phyloP scores from a whole-genome alignment of 805 yeast genomes.

The Metschnikowia lunata region DNA sequence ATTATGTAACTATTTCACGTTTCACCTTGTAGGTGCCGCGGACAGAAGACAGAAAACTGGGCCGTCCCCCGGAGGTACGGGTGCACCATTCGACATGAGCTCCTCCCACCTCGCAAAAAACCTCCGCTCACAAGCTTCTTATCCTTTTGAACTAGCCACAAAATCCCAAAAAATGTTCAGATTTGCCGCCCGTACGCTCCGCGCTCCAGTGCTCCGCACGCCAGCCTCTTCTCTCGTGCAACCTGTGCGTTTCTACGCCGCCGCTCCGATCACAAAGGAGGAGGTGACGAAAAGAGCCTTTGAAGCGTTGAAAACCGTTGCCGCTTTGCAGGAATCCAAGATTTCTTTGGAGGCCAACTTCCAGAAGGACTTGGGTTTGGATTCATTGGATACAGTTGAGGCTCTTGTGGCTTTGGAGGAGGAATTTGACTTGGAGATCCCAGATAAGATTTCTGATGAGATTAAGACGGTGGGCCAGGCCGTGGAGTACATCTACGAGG shows the following conservation, averaged over 20 bases:
- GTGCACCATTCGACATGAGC: neutral
- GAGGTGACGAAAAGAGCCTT: conserved; percentile 81
- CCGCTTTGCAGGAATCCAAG: conserved; percentile 43
- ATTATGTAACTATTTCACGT: too few species aligned
- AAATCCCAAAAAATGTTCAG: conserved; percentile 42
- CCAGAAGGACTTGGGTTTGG: conserved; percentile 77
- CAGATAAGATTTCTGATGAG: conserved; percentile 89
- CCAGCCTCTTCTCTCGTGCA: conserved; percentile 14
- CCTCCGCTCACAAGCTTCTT: neutral
- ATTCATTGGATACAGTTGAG: conserved; percentile 92
- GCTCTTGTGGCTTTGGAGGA: conserved; percentile 88
- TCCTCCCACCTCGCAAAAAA: neutral
- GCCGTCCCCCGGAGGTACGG: neutral
- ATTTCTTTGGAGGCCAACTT: conserved; percentile 48
- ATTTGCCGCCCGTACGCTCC: conserved; percentile 48
- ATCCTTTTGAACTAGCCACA: neutral
- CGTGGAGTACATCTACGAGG: conserved; percentile 74
- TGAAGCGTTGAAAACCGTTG: conserved; percentile 64
- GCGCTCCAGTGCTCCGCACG: conserved; percentile 31
- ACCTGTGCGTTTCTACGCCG: conserved; percentile 52
- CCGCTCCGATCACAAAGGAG: conserved; percentile 62
- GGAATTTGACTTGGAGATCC: conserved; percentile 72
- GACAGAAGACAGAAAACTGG: too few species aligned
- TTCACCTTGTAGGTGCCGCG: too few species aligned
- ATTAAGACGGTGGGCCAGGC: conserved; percentile 93